phyloP scores from a whole-genome alignment of 352 stramenopile genomes.

The Phytophthora sojae region DNA sequence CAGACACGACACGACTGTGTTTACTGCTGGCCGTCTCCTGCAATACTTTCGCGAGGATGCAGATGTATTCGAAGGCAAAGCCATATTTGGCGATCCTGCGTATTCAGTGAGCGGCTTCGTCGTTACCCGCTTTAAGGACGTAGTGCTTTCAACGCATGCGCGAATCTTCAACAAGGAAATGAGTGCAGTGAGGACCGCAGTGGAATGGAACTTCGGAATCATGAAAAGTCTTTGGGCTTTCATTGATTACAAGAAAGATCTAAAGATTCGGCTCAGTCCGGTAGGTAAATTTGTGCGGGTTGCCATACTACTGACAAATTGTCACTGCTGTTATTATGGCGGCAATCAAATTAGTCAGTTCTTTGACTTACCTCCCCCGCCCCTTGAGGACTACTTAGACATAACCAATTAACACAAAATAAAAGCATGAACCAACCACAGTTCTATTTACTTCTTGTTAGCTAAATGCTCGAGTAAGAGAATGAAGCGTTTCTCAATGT shows the following conservation, averaged over 20 bases:
- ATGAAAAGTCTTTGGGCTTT: neutral
- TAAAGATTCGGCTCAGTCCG: neutral
- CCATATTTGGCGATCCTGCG: neutral
- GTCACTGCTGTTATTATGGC: neutral
- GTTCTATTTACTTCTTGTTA: neutral
- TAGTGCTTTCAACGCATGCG: neutral
- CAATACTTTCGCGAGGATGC: neutral
- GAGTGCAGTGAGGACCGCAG: neutral
- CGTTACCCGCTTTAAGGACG: neutral
- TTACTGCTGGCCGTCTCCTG: neutral
- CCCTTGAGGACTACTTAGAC: neutral
- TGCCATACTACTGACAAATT: neutral
- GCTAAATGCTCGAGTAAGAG: neutral
- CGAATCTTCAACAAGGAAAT: neutral
- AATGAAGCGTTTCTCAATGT: neutral
- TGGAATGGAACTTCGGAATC: neutral
- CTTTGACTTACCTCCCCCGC: neutral
- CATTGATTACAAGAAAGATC: conserved; percentile 1
- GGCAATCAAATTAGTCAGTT: neutral
- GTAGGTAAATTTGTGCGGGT: neutral
- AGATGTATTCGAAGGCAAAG: neutral
- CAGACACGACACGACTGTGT: neutral
- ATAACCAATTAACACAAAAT: neutral
- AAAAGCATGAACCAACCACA: conserved; percentile 1
- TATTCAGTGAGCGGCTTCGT: neutral